Percentiles rank a stretch among this genome's conserved stretches.
phyloP scores from a whole-genome alignment of 768 basidiomycete species.

The Amanita brunnescens region DNA sequence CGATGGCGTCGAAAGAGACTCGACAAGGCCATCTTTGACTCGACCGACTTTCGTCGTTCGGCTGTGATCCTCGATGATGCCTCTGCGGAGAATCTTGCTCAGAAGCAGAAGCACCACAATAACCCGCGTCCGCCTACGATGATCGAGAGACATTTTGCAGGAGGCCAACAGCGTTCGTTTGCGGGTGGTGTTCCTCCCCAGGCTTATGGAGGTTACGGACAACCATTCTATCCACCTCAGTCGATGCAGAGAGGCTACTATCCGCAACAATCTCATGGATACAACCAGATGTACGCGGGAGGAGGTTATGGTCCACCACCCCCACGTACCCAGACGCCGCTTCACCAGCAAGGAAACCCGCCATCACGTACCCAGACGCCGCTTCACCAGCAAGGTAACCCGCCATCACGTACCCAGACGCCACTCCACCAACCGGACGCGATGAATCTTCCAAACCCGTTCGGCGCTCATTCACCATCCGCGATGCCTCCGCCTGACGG shows the following conservation, averaged over 20 bases:
- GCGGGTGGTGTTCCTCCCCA: conserved; percentile 1
- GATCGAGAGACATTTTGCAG: conserved; percentile 41
- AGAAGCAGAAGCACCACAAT: conserved; percentile 30
- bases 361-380: not conserved
- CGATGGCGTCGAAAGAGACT: conserved; percentile 34
- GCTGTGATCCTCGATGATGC: conserved; percentile 49
- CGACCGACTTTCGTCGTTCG: conserved; percentile 55
- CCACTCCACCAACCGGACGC: no score
- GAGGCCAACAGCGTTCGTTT: conserved; percentile 13
- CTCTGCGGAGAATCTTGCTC: conserved; percentile 25
- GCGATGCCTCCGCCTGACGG: no score
- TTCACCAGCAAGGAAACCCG: not conserved
- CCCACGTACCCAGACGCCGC: not conserved
- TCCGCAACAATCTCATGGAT: not conserved
- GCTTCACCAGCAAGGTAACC: not conserved
- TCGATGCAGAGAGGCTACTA: conserved; percentile 5
- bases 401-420: not conserved
- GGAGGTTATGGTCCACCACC: not conserved
- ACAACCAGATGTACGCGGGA: conserved; percentile 1
- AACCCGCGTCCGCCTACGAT: conserved; percentile 55
- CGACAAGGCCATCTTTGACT: conserved; percentile 37
- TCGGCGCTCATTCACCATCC: no score
- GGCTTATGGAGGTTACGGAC: not conserved
- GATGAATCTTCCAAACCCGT: no score
- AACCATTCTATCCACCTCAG: conserved; percentile 1